phyloP scores from a whole-genome alignment of 257 asterid species.

The Solanum ossicruentum region DNA sequence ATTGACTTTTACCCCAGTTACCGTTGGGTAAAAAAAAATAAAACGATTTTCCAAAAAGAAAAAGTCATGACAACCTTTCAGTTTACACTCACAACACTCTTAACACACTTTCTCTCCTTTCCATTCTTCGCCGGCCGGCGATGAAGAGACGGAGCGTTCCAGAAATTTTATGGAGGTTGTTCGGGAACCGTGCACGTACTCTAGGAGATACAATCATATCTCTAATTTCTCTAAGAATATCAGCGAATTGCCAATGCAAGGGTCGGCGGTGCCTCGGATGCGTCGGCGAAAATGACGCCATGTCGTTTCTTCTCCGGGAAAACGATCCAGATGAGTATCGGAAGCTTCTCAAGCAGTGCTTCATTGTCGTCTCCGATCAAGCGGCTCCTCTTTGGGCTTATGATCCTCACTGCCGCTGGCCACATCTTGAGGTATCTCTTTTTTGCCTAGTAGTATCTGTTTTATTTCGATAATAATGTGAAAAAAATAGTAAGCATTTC shows the following conservation, averaged over 20 bases:
- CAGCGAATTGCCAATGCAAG: conserved; percentile 36
- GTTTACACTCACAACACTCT: background rate
- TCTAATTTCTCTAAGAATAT: conserved; percentile 23
- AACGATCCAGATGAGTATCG: conserved; percentile 52
- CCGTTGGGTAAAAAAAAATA: background rate
- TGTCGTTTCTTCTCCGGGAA: conserved; percentile 34
- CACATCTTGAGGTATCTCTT: conserved; percentile 40
- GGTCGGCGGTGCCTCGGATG: conserved; percentile 56
- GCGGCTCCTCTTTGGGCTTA: conserved; percentile 38
- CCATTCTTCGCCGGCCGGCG: background rate
- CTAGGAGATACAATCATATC: conserved; percentile 55
- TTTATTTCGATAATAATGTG: background rate
- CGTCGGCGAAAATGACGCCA: conserved; percentile 29
- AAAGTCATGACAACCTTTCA: background rate
- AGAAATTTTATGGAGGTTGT: conserved; percentile 53
- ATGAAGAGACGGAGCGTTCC: conserved; percentile 48
- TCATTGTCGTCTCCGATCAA: conserved; percentile 39
- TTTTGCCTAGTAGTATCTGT: background rate
- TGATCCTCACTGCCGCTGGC: conserved; percentile 48
- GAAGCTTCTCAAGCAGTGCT: conserved; percentile 44
- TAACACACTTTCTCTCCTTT: background rate
- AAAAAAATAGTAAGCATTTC: background rate
- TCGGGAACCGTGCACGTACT: conserved; percentile 52
- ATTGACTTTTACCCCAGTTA: background rate
- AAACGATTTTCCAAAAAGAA: background rate